These are phyloP conservation scores for Bipolaris bicolor DNA, from an alignment of 2,329 filamentous ascomycete species.

Conservation along the genomic window DNA sequence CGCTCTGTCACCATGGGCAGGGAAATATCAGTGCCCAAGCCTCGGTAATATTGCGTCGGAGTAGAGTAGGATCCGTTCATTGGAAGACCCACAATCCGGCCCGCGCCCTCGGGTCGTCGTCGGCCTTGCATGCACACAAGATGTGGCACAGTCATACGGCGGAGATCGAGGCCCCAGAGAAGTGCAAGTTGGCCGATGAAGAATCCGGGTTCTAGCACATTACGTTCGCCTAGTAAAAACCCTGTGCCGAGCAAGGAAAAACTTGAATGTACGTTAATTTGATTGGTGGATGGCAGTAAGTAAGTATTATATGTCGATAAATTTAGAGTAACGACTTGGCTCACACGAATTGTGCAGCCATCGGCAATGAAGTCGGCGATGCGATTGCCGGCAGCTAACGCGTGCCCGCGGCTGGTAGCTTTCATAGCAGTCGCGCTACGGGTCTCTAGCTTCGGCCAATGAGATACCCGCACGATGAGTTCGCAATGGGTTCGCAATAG, in stretches of 20 bases:
- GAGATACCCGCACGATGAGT: not conserved
- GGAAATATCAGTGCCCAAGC: conserved; percentile 10
- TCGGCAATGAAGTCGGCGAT: conserved; percentile 10
- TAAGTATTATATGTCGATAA: not conserved
- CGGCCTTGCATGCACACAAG: conserved; percentile 11
- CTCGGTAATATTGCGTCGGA: conserved; percentile 27
- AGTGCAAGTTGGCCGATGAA: not conserved
- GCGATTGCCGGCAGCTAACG: conserved; percentile 11
- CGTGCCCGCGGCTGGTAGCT: conserved; percentile 7
- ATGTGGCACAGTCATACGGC: not conserved
- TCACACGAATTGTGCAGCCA: not conserved
- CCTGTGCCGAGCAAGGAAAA: no score
- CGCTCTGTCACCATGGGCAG: conserved; percentile 4
- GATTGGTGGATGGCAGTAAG: not conserved
- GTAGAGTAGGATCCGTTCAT: conserved; percentile 17
- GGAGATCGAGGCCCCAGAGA: not conserved
- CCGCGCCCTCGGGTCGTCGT: conserved; percentile 21
- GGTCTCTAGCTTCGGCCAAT: conserved; percentile 4
- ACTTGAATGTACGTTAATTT: no score
- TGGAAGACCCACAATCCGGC: conserved; percentile 13
- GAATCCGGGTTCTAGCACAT: not conserved
- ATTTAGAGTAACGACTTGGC: not conserved
- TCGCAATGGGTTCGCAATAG: not conserved
- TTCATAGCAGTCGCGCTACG: conserved; percentile 8
- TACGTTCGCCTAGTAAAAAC: not conserved